Evolutionary conservation across 306 rosid genomes (phyloP), one percentile per base, ranked within the genome.

Genomic region (Sicyos baderoa): DNA sequence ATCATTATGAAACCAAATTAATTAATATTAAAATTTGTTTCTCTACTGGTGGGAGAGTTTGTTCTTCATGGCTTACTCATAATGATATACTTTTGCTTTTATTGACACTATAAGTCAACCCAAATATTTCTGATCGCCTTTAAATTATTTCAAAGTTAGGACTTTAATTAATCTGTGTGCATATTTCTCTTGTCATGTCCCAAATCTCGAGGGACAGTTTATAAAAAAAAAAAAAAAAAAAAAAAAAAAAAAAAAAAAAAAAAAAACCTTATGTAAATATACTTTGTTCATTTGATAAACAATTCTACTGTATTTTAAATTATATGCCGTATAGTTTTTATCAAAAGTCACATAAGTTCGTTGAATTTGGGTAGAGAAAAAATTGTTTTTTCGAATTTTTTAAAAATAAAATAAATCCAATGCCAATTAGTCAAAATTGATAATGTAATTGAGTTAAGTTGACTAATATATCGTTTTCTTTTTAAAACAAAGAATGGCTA

Each of bases 361-460:
- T 59, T 59, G 65, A 59, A 59, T 59, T 59, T 59, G 45, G 2
- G 21, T 7, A 59, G 6, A 59, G 6, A 29, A 29, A 27, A 17
- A 59, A 59, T 12, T 27, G 12, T 35, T 27, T 60, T 60, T n/a
- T 60, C 14, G 1, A 13, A 60, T 59, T 17, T 32, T 37, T 1
- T 6, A 37, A 35, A 5, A 37, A 37, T 37, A 60, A 60, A 3
- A 0, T 3, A 2, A 1, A 0, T 29, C n/a, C 22, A 32, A 32
- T 8, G 22, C 14, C 66, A 32, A n/a, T 32, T 60, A 60, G 47
- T 60, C 66, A 32, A 60, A 29, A 32, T 29, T 60, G 14, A 60
- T 60, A 16, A 60, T 60, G 48, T n/a, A 60, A 32, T 37, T 60
- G 67, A 60, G 48, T 32, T 60, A 5, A 60, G 47, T 32, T 60